Evolutionary conservation across 1,139 yeast genomes (phyloP), one percentile per base, ranked within the genome.

Genomic region (Chernovozyma aurita): DNA sequence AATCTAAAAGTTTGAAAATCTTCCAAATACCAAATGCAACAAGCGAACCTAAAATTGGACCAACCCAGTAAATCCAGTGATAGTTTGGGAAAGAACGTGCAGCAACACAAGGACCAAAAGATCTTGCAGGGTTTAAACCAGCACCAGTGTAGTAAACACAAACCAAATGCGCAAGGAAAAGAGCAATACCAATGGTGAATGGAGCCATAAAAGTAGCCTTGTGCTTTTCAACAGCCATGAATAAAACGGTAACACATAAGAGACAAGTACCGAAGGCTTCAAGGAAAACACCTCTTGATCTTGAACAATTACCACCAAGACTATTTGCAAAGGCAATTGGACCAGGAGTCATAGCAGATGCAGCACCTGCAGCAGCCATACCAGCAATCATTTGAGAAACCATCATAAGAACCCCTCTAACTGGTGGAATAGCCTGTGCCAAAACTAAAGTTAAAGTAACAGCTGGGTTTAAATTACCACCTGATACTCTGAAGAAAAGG

Each of bases 41-140:
- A 37, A 70, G 45, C 5, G 92, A 65, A 46, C 95, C 95, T 42
- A 84, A 53, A 39, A 80, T 50, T 43, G 95, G 95, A 41, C 95
- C 95, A 39, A 87, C 76, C 94, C 95, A 85, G 72, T 87, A 87
- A 47, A 87, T 85, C 95, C 95, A 87, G 70, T 80, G 88, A 65
- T 87, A 86, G 52, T 57, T 61, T 30, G 95, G 95, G 80, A 87
- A 87, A 26, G 75, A 67, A 41, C 63, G 66, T 39, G 75, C 73
- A 40, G 90, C 95, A 42, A 85, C 70, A 57, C 81, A 75, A 38
- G 95, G 95, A 54, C 96, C 96, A 44, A 87, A 76, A 24, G 87
- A 69, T 69, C 96, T 80, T 34, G 95, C 95, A 38, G 95, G 95
- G 73, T 86, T 86, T 55, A 85, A 70, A 56, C 95, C 95, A 31